Conservation (phyloP, 805 yeast species). For the Saccharomycopsis vini region DNA sequence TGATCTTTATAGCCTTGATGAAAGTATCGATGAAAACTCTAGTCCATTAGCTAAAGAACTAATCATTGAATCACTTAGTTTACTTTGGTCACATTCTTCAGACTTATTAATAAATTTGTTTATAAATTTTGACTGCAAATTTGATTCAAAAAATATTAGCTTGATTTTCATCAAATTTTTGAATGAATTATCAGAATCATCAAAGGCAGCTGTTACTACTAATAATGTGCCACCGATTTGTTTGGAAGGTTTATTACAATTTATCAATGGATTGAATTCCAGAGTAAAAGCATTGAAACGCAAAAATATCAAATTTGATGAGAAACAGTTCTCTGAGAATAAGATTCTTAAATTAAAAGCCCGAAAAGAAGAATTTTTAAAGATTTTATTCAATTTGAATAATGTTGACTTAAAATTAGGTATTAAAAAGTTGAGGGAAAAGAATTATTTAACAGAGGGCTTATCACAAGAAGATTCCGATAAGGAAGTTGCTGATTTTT, state of each 20-base stretch:
- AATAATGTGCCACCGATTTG: slow-evolving; percentile 90
- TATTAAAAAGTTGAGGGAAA: slow-evolving; percentile 9
- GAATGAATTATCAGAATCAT: slow-evolving; percentile 75
- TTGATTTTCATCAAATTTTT: slow-evolving; percentile 58
- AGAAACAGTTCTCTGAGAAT: slow-evolving; percentile 6
- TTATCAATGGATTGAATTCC: slow-evolving; percentile 49
- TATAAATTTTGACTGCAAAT: slow-evolving; percentile 73
- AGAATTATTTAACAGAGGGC: slow-evolving; percentile 3
- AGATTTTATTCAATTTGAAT: slow-evolving; percentile 69
- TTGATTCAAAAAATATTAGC: slow-evolving; percentile 74
- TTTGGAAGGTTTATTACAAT: slow-evolving; percentile 73
- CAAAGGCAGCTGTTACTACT: slow-evolving; percentile 69
- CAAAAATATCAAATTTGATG: slow-evolving; percentile 13
- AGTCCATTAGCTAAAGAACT: slow-evolving; percentile 53
- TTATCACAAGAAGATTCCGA: slow-evolving; percentile 4
- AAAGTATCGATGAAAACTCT: slow-evolving; percentile 14
- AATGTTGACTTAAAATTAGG: slow-evolving; percentile 30
- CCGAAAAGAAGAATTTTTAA: slow-evolving; percentile 65
- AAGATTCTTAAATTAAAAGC: slow-evolving; percentile 26
- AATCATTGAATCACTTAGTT: slow-evolving; percentile 74
- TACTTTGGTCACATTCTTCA: slow-evolving; percentile 75
- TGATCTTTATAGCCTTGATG: slow-evolving; percentile 19
- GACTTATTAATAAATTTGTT: slow-evolving; percentile 67
- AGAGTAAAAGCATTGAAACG: slow-evolving; percentile 16
- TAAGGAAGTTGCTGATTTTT: slow-evolving; percentile 62